Evolutionary conservation across 2,329 filamentous ascomycete species (phyloP).

Genomic region (Chaetomiaceae sp.): DNA sequence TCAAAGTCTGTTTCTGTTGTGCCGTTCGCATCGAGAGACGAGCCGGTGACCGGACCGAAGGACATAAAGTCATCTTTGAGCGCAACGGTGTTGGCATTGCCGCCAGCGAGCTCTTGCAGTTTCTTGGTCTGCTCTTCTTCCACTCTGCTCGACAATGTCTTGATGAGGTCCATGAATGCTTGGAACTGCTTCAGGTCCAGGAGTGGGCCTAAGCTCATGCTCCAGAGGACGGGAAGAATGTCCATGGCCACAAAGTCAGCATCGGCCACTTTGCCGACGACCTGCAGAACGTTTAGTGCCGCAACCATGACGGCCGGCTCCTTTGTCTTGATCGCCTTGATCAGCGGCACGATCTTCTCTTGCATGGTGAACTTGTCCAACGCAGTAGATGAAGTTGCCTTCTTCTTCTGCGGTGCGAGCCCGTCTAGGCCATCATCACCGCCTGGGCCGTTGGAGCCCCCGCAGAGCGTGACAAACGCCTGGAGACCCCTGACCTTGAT

Average conservation of each 20-base stretch:
- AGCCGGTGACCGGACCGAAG: slow-evolving; percentile 63
- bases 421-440: slow-evolving; percentile 72
- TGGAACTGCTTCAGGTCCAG: slow-evolving; percentile 86
- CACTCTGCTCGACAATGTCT: slow-evolving; percentile 69
- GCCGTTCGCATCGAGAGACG: slow-evolving; percentile 49
- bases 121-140: slow-evolving; percentile 88
- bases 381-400: slow-evolving; percentile 65
- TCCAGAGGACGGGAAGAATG: slow-evolving; percentile 84
- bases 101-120: slow-evolving; percentile 72
- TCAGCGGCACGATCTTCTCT: slow-evolving; percentile 87
- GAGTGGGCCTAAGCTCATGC: slow-evolving; percentile 83
- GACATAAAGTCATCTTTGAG: slow-evolving; percentile 64
- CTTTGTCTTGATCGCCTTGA: slow-evolving; percentile 94
- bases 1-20: slow-evolving; percentile 74
- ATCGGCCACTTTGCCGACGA: slow-evolving; percentile 78
- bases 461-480: slow-evolving; percentile 84
- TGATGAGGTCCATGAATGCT: slow-evolving; percentile 84
- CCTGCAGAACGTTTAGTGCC: slow-evolving; percentile 74
- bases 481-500: slow-evolving; percentile 93
- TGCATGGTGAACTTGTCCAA: slow-evolving; percentile 98
- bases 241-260: slow-evolving; percentile 90
- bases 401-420: slow-evolving; percentile 54
- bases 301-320: slow-evolving; percentile 98
- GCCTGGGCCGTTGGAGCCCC: slow-evolving; percentile 56
- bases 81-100: slow-evolving; percentile 44